Evolutionary conservation across 2,329 filamentous ascomycete genomes (phyloP).

Genomic region (Periconia digitata): DNA sequence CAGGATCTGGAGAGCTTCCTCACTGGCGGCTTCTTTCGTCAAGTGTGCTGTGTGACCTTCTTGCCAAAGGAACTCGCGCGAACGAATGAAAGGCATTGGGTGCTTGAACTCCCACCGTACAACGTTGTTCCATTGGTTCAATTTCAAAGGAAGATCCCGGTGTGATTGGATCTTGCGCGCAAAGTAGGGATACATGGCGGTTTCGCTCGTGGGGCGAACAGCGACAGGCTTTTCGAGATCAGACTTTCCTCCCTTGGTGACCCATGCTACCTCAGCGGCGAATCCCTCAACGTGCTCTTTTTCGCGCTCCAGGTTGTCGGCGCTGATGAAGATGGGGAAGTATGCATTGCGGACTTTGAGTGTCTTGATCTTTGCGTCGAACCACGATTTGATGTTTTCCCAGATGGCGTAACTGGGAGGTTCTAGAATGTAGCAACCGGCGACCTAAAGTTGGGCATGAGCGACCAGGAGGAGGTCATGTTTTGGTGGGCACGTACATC

Average conservation of each 20-base stretch:
- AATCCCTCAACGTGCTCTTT: conserved; percentile 98
- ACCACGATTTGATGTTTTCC: conserved; percentile 64
- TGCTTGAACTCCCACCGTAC: conserved; percentile 97
- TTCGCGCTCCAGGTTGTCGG: conserved; percentile 78
- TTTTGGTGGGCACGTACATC: conserved; percentile 70
- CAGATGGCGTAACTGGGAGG: conserved; percentile 68
- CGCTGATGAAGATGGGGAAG: conserved; percentile 87
- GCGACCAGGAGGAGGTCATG: background rate
- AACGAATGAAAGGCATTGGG: conserved; percentile 74
- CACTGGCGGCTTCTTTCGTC: conserved; percentile 75
- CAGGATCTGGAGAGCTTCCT: conserved; percentile 90
- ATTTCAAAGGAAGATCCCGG: conserved; percentile 86
- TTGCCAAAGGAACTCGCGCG: conserved; percentile 97
- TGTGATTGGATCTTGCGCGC: conserved; percentile 96
- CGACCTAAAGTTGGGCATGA: conserved; percentile 20
- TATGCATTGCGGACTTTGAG: conserved; percentile 94
- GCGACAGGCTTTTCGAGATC: conserved; percentile 81
- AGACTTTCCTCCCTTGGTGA: conserved; percentile 86
- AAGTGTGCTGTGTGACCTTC: conserved; percentile 94
- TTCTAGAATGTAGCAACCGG: conserved; percentile 50
- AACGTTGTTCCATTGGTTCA: conserved; percentile 98
- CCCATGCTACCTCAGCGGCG: conserved; percentile 87
- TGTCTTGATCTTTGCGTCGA: conserved; percentile 72
- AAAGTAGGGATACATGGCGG: conserved; percentile 95
- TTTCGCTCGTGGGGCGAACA: conserved; percentile 70